These are phyloP conservation scores for Orbilia oligospora DNA, from an alignment of 2,329 filamentous ascomycete species.

Conservation along the genomic window DNA sequence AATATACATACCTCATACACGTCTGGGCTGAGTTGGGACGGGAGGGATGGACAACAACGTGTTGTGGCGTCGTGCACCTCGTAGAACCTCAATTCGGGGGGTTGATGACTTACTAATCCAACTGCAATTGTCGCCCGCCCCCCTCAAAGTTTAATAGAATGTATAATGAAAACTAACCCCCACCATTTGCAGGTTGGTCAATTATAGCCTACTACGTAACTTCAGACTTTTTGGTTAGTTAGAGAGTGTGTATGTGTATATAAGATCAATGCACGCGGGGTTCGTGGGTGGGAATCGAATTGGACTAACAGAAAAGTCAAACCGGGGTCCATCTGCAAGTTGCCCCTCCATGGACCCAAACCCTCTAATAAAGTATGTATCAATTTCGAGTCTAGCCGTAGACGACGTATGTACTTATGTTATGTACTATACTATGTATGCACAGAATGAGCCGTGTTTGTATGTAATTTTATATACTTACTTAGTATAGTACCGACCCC, in stretches of 20 bases:
- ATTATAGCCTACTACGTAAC: neutral
- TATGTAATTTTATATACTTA: neutral
- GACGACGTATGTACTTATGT: too few species aligned
- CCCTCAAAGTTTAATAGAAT: neutral
- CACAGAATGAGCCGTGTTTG: constrained; percentile 1
- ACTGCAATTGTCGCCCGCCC: constrained; percentile 1
- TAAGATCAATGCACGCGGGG: neutral
- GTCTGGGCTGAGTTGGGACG: neutral
- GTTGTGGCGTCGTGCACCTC: constrained; percentile 26
- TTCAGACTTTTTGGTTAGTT: neutral
- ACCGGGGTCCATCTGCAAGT: constrained; percentile 56
- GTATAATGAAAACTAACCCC: neutral
- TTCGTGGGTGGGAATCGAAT: neutral
- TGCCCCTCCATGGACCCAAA: constrained; percentile 50
- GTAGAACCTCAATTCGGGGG: neutral
- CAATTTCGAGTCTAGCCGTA: neutral
- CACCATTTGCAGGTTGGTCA: neutral
- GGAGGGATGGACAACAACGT: constrained; percentile 1
- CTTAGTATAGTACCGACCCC: too few species aligned
- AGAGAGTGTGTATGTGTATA: too few species aligned
- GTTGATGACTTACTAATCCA: neutral
- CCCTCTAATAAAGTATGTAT: neutral
- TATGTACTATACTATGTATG: too few species aligned
- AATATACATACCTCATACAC: neutral
- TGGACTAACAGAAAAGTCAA: neutral